These are phyloP conservation scores for Magnusiomyces suaveolens DNA, from an alignment of 1,139 yeast species.

Conservation along the genomic window DNA sequence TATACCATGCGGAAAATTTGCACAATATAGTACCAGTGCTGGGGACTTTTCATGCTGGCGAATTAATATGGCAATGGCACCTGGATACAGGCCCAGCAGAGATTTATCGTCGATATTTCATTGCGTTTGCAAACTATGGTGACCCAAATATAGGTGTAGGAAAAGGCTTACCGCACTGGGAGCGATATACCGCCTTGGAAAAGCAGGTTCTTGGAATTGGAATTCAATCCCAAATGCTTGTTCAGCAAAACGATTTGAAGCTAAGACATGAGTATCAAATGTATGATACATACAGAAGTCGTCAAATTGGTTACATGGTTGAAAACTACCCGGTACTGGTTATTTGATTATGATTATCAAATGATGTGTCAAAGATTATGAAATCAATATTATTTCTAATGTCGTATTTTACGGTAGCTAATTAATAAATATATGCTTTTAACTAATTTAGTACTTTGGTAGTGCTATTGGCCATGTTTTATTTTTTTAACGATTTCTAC, in stretches of 20 bases:
- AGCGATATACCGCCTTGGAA: constrained; percentile 29
- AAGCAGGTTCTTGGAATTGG: constrained; percentile 6
- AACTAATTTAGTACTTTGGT: too few species aligned
- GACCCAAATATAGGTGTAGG: constrained; percentile 16
- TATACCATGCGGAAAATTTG: constrained; percentile 12
- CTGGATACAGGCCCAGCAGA: constrained; percentile 5
- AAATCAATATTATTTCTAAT: not conserved
- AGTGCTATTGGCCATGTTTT: too few species aligned
- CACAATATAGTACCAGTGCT: constrained; percentile 14
- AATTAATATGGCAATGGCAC: constrained; percentile 6
- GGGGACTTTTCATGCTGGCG: constrained; percentile 17
- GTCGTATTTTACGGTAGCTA: not conserved
- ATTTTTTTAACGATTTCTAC: too few species aligned
- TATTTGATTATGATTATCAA: not conserved
- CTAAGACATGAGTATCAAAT: not conserved
- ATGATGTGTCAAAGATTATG: not conserved
- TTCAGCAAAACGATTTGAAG: not conserved
- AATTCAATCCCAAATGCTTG: not conserved
- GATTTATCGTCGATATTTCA: constrained; percentile 18
- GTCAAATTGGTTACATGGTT: not conserved
- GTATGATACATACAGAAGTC: not conserved
- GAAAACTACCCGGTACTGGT: not conserved
- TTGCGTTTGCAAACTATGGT: constrained; percentile 19
- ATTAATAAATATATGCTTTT: too few species aligned
- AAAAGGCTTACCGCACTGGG: constrained; percentile 13